Evolutionary conservation across 1,284 basidiomycete genomes (phyloP).

Genomic region (Trametes versicolor): DNA sequence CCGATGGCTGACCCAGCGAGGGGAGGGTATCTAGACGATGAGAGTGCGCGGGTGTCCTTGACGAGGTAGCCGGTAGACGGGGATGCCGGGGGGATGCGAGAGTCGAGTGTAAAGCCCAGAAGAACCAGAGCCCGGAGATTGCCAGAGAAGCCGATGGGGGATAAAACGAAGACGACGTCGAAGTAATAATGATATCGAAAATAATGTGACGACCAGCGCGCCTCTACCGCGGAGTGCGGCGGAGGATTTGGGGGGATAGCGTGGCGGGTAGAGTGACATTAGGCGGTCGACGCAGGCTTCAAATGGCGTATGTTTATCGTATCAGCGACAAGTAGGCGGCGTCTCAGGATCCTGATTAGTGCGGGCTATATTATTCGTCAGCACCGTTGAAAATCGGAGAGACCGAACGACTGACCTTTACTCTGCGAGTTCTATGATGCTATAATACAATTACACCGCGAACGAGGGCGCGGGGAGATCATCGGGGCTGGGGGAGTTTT

Average conservation of each 20-base stretch:
- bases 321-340: conserved; percentile 39
- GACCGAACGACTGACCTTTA: conserved; percentile 49
- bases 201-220: conserved; percentile 32
- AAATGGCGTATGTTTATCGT: conserved; percentile 36
- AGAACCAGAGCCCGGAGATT: conserved; percentile 44
- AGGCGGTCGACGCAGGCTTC: conserved; percentile 45
- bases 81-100: conserved; percentile 32
- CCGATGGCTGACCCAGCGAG: conserved; percentile 46
- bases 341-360: conserved; percentile 45
- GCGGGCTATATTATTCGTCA: conserved; percentile 42
- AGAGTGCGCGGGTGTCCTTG: conserved; percentile 51
- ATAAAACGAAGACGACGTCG: conserved; percentile 51
- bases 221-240: conserved; percentile 30
- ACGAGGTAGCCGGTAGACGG: conserved; percentile 45
- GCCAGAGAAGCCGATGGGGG: conserved; percentile 33
- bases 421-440: conserved; percentile 47
- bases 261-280: conserved; percentile 44
- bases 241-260: conserved; percentile 24
- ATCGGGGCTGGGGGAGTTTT: conserved; percentile 83
- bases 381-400: too few species aligned
- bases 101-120: conserved; percentile 46
- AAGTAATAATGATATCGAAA: conserved; percentile 55
- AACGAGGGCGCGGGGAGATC: conserved; percentile 76
- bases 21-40: conserved; percentile 42
- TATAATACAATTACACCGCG: conserved; percentile 51